Evolutionary conservation across 768 basidiomycete genomes (phyloP).

Genomic region (Naganishia randhawae): DNA sequence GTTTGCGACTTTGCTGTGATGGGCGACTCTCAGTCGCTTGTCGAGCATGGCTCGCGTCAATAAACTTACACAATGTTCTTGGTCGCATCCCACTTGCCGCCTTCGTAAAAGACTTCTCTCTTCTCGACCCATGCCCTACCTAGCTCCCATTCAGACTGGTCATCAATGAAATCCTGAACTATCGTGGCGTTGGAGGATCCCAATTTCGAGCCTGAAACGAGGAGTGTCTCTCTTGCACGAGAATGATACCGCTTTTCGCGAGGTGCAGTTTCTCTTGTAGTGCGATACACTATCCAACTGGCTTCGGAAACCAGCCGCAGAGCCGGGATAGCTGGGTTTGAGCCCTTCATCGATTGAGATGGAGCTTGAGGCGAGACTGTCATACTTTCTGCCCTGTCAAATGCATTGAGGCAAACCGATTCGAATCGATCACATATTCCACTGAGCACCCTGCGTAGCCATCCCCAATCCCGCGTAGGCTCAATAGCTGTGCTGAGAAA

Average conservation of each 20-base stretch:
- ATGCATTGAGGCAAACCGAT: conserved; percentile 74
- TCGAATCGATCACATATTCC: conserved; percentile 85
- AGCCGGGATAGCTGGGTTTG: conserved; percentile 5
- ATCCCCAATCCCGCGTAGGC: conserved; percentile 67
- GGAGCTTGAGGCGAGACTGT: background rate
- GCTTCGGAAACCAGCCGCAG: conserved; percentile 81
- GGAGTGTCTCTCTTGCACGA: background rate
- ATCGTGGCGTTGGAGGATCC: background rate
- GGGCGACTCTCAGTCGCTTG: background rate
- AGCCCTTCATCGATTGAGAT: background rate
- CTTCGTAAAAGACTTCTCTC: conserved; percentile 86
- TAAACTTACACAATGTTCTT: conserved; percentile 60
- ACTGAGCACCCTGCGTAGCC: conserved; percentile 63
- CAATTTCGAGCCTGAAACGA: background rate
- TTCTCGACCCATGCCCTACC: conserved; percentile 95
- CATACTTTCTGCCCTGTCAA: conserved; percentile 65
- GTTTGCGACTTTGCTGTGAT: conserved; percentile 1
- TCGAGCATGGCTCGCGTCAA: background rate
- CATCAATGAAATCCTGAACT: conserved; percentile 8
- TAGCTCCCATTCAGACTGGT: conserved; percentile 72
- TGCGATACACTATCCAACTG: conserved; percentile 74
- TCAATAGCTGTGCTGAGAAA: conserved; percentile 70
- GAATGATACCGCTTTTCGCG: conserved; percentile 6
- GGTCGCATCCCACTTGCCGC: conserved; percentile 70
- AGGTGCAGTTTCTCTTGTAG: conserved; percentile 6